Conservation (phyloP, 2,329 filamentous ascomycete species). For the Teratosphaeria gauchensis region DNA sequence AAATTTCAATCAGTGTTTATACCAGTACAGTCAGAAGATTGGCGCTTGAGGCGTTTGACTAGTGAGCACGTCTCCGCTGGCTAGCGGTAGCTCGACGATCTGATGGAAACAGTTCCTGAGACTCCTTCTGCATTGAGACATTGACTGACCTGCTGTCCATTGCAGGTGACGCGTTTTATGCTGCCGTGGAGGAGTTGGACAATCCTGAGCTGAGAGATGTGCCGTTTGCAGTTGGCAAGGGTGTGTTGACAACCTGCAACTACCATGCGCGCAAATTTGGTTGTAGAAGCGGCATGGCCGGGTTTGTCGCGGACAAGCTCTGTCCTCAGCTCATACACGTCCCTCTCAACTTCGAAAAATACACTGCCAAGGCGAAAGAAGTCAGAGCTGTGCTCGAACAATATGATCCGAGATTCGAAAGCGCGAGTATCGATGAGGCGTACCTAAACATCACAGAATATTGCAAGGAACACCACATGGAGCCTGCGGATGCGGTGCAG, state of each 20-base stretch:
- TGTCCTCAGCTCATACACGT: conserved; percentile 78
- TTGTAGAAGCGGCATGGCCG: conserved; percentile 88
- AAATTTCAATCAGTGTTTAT: no score
- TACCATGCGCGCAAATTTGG: conserved; percentile 86
- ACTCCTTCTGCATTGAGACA: no score
- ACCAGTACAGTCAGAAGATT: no score
- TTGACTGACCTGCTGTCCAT: no score
- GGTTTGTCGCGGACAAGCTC: conserved; percentile 88
- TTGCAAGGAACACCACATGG: conserved; percentile 58
- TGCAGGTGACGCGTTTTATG: conserved; percentile 77
- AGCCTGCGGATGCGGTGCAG: conserved; percentile 62
- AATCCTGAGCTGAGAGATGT: conserved; percentile 74
- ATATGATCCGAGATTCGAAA: conserved; percentile 90
- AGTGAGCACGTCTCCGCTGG: no score
- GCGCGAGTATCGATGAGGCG: conserved; percentile 89
- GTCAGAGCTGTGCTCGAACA: conserved; percentile 69
- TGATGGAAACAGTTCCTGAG: no score
- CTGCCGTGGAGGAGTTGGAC: conserved; percentile 70
- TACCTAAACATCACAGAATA: conserved; percentile 90
- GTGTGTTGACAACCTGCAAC: conserved; percentile 65
- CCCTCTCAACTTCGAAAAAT: conserved; percentile 82
- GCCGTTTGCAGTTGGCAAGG: conserved; percentile 81
- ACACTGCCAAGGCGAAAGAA: conserved; percentile 80
- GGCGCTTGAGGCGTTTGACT: no score
- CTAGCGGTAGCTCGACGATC: no score